A percentile compares a stretch with the other conserved stretches of the same genome.
These are phyloP conservation scores for Hydnomerulius pinastri DNA, from an alignment of 768 basidiomycete genomes.

Conservation along the genomic window DNA sequence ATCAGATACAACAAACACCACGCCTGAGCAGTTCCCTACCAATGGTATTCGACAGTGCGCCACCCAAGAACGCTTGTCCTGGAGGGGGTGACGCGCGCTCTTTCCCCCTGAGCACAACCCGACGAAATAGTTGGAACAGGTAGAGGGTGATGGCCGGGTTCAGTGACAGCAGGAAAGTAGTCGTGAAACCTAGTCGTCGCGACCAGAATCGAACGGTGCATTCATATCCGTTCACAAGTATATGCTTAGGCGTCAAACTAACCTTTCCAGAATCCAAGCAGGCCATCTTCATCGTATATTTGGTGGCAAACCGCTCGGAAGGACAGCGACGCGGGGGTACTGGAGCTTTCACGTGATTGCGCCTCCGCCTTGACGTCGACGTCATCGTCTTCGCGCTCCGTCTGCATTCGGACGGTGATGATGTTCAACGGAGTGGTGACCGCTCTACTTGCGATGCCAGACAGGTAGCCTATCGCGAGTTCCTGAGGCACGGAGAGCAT, in stretches of 20 bases:
- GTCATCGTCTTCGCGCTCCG: constrained; percentile 37
- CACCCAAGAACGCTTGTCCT: constrained; percentile 55
- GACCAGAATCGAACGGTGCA: neutral
- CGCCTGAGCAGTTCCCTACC: constrained; percentile 25
- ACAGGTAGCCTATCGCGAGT: constrained; percentile 40
- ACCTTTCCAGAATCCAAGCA: constrained; percentile 62
- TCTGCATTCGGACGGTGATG: constrained; percentile 56
- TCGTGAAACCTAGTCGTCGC: constrained; percentile 45
- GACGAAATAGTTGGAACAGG: constrained; percentile 52
- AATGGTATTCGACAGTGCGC: constrained; percentile 53
- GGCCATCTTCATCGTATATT: constrained; percentile 50
- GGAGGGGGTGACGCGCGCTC: constrained; percentile 37
- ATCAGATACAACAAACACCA: neutral
- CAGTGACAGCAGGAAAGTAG: constrained; percentile 48
- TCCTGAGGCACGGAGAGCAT: constrained; percentile 43
- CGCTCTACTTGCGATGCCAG: constrained; percentile 56
- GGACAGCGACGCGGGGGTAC: constrained; percentile 9
- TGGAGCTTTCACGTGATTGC: neutral
- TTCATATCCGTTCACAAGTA: too few species aligned
- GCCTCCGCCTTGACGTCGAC: constrained; percentile 12
- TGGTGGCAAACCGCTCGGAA: constrained; percentile 31
- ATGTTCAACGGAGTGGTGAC: constrained; percentile 58
- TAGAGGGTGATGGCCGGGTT: constrained; percentile 62
- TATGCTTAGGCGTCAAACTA: constrained; percentile 4
- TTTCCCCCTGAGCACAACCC: constrained; percentile 31